These are phyloP conservation scores for Cutaneotrichosporon sp. DNA, from an alignment of 1,284 basidiomycete genomes.

Conservation along the genomic window DNA sequence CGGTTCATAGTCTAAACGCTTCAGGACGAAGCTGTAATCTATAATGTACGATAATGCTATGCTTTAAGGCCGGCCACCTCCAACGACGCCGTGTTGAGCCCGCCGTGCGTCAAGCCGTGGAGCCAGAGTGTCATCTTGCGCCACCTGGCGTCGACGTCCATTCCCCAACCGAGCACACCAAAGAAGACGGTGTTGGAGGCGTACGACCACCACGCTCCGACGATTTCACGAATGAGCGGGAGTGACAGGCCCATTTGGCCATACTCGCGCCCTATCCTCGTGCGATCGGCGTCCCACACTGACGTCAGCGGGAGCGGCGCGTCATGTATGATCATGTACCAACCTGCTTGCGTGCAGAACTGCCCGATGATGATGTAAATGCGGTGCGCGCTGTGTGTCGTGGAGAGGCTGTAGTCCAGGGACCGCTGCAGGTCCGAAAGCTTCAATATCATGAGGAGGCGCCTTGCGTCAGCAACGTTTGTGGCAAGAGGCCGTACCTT, in stretches of 20 bases:
- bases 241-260: conserved; percentile 30
- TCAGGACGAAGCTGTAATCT: not conserved
- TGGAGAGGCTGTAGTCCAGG: conserved; percentile 59
- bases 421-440: conserved; percentile 69
- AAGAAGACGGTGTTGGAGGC: conserved; percentile 41
- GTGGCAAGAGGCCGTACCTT: conserved; percentile 56
- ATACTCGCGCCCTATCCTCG: conserved; percentile 21
- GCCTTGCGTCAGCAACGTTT: conserved; percentile 27
- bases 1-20: not conserved
- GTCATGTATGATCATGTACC: too few species aligned
- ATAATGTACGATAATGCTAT: conserved; percentile 10
- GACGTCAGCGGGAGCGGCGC: conserved; percentile 55
- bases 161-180: conserved; percentile 48
- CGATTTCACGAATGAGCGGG: conserved; percentile 19
- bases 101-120: conserved; percentile 41
- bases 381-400: conserved; percentile 66
- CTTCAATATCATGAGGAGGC: conserved; percentile 52
- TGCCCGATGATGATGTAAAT: conserved; percentile 91
- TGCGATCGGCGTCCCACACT: conserved; percentile 75
- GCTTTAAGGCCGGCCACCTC: conserved; percentile 42
- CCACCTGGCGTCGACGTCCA: conserved; percentile 68
- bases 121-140: conserved; percentile 69
- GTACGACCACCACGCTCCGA: conserved; percentile 28
- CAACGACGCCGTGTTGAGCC: conserved; percentile 38
- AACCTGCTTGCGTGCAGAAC: conserved; percentile 66